Evolutionary conservation across 257 asterid species (phyloP).

Genomic region (Solanum sparsipilum): DNA sequence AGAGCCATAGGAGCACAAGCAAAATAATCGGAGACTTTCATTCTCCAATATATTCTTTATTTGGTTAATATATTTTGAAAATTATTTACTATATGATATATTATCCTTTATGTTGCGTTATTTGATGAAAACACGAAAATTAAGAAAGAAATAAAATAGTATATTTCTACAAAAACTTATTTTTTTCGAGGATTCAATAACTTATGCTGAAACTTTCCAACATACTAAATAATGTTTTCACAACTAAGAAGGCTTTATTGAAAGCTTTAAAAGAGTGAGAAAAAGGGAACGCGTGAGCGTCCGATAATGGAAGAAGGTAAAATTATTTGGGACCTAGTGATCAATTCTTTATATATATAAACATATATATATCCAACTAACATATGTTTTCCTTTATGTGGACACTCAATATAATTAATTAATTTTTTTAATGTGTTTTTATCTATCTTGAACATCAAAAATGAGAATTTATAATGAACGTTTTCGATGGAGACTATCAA

Average conservation of each 20-base stretch:
- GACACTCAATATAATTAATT: not conserved
- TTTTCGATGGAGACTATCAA: not conserved
- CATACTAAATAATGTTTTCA: not conserved
- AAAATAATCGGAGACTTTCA: slow-evolving; percentile 57
- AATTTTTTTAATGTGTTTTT: not conserved
- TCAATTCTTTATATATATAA: no score
- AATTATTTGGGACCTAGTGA: not conserved
- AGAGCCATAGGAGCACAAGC: slow-evolving; percentile 24
- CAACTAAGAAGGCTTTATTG: not conserved
- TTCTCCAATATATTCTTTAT: slow-evolving; percentile 49
- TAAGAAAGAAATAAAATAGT: not conserved
- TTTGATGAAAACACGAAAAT: not conserved
- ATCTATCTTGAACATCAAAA: not conserved
- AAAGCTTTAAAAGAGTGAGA: not conserved
- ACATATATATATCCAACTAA: no score
- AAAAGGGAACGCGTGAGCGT: no score
- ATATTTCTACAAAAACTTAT: no score
- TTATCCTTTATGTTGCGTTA: not conserved
- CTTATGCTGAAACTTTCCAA: not conserved
- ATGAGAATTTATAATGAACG: not conserved
- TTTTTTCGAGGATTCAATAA: not conserved
- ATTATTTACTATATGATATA: not conserved
- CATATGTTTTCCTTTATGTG: not conserved
- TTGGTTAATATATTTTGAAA: not conserved
- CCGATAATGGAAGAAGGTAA: not conserved